Evolutionary conservation across 495 filamentous ascomycete genomes (phyloP).

Genomic region (Xylaria grammica): DNA sequence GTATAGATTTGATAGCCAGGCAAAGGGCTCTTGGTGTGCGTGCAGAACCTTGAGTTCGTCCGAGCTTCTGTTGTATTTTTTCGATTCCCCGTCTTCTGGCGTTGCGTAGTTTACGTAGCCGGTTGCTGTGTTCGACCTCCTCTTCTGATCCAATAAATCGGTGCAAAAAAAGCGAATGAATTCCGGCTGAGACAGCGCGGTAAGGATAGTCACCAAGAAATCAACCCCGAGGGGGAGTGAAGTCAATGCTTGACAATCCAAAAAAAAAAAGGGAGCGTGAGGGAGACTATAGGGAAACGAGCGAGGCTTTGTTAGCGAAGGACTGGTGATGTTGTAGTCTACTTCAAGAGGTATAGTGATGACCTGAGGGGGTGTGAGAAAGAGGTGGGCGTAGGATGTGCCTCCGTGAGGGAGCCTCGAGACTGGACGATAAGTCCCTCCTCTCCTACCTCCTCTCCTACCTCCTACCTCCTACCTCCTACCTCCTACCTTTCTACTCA

Average conservation of each 20-base stretch:
- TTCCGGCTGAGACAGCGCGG: constrained; percentile 10
- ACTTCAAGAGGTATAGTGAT: constrained; percentile 3
- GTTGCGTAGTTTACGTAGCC: constrained; percentile 14
- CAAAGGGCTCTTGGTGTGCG: neutral
- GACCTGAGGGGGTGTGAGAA: neutral
- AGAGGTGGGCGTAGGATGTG: neutral
- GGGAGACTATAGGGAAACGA: constrained; percentile 8
- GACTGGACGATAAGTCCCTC: neutral
- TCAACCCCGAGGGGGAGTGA: constrained; percentile 31
- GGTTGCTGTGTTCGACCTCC: constrained; percentile 23
- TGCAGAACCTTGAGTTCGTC: neutral
- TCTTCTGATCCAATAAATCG: constrained; percentile 36
- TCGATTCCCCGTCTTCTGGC: neutral
- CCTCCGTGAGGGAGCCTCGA: neutral
- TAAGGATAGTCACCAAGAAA: constrained; percentile 42
- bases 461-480: neutral
- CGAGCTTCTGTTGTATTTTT: neutral
- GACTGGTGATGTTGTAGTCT: constrained; percentile 24
- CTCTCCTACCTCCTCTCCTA: neutral
- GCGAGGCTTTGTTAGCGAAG: neutral
- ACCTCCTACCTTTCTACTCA: neutral
- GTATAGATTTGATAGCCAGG: neutral
- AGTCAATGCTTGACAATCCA: constrained; percentile 38
- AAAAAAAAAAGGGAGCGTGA: constrained; percentile 19
- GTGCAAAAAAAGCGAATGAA: constrained; percentile 32